Conservation (phyloP, 352 stramenopile species). For the Phytophthora fragariae region DNA sequence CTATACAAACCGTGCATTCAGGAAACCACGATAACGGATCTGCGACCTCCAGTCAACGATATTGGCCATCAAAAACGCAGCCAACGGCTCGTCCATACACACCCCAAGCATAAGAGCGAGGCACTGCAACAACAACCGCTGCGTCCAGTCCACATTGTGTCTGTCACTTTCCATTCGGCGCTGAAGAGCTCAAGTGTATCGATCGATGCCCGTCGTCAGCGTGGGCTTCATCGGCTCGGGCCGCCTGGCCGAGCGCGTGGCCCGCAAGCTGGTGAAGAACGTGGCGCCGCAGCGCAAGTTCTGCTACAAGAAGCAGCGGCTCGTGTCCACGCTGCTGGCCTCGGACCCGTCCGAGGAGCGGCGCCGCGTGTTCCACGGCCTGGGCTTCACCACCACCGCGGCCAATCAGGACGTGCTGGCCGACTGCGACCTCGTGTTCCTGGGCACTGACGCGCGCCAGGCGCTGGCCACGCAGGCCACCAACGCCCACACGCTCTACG, state of each 20-base stretch:
- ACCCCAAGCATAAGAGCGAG: background rate
- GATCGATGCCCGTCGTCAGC: slow-evolving; percentile 52
- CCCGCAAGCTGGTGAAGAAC: slow-evolving; percentile 69
- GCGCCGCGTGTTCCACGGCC: slow-evolving; percentile 60
- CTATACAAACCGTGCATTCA: too few species aligned
- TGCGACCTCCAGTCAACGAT: background rate
- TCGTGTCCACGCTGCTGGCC: slow-evolving; percentile 74
- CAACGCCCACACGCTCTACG: slow-evolving; percentile 63
- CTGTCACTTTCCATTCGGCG: slow-evolving; percentile 26
- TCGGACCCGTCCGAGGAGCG: slow-evolving; percentile 66
- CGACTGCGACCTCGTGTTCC: slow-evolving; percentile 77
- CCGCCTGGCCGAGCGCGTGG: slow-evolving; percentile 65
- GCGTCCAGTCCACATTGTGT: too few species aligned
- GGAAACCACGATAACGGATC: background rate
- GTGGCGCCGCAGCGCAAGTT: slow-evolving; percentile 69
- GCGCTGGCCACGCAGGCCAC: slow-evolving; percentile 45
- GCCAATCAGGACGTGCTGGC: slow-evolving; percentile 65
- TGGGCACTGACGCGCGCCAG: slow-evolving; percentile 62
- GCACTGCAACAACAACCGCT: slow-evolving; percentile 1
- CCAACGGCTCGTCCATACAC: background rate
- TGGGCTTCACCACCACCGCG: slow-evolving; percentile 75
- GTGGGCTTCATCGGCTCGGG: slow-evolving; percentile 81
- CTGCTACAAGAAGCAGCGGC: slow-evolving; percentile 77
- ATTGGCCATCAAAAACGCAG: background rate
- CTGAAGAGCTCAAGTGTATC: slow-evolving; percentile 2